Evolutionary conservation across 2,329 filamentous ascomycete genomes (phyloP), one percentile per base, ranked within the genome.

Genomic region (Chalaropsis ovoidea): DNA sequence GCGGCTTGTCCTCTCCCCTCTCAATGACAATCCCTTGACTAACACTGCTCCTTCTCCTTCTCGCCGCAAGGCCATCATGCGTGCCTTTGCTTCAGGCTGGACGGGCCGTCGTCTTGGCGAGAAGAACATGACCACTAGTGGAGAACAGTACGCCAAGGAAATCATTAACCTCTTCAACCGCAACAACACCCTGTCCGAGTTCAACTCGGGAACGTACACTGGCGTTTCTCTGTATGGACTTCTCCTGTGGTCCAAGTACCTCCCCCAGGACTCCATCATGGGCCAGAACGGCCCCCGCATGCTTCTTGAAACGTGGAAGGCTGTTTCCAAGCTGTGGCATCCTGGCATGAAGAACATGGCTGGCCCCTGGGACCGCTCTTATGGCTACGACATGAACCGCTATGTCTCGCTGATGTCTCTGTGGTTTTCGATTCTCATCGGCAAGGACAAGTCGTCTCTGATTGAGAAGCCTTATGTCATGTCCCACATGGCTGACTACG

Each of bases 371-470:
- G 84, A 86, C 71, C 79, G 84, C 0, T 76, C 79, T 0, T 86
- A 86, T 68, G 83, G 83, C 0, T 86, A 80, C 66, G 83, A 86
- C 67, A 85, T 86, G 83, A 85, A 83, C 65, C 74, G 78, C 6
- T 86, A 86, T 69, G 71, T 3, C 80, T 80, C 63, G 35, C 76
- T 86, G 61, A 78, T 86, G 71, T 79, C 80, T 0, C 71, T 82
- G 15, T 82, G 82, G 73, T 77, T 86, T 68, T 86, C 83, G 83
- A 78, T 80, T 0, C 67, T 84, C 3, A 75, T 82, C 4, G 82
- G 82, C 8, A 80, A 82, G 63, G 75, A 77, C 35, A 72, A 72
- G 15, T 74, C 75, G 0, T 75, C 75, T 0, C 66, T 77, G 1
- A 73, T 74, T 35, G 65, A 70, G 4, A 73, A 80, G 73, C 77